These are phyloP conservation scores for Quercus phellos DNA, from an alignment of 331 rosid species.

Conservation along the genomic window DNA sequence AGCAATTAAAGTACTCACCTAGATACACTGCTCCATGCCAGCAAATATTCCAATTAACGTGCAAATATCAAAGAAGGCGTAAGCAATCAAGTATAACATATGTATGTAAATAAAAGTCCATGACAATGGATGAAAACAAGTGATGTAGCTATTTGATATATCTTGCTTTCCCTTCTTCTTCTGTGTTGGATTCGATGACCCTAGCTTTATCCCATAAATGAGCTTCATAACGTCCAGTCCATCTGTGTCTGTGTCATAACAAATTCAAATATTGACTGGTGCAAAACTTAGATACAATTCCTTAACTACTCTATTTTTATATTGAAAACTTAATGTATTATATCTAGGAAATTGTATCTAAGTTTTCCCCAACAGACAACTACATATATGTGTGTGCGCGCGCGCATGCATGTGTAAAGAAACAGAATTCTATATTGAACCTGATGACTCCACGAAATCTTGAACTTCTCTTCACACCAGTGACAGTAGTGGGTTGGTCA, in stretches of 20 bases:
- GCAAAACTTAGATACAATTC: no score
- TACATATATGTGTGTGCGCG: no score
- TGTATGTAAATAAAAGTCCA: not conserved
- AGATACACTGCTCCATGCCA: conserved; percentile 55
- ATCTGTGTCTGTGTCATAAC: conserved; percentile 49
- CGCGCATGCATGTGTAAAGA: not conserved
- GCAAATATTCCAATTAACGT: conserved; percentile 15
- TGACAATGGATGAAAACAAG: conserved; percentile 1
- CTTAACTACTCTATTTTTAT: no score
- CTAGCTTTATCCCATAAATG: conserved; percentile 69
- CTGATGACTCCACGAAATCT: conserved; percentile 67
- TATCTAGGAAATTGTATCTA: not conserved
- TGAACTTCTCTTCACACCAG: conserved; percentile 62
- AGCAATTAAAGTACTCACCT: conserved; percentile 36
- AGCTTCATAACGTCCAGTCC: conserved; percentile 75
- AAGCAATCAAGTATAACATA: conserved; percentile 12
- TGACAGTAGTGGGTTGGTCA: conserved; percentile 30
- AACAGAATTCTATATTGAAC: conserved; percentile 13
- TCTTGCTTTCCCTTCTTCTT: conserved; percentile 83
- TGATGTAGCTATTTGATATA: conserved; percentile 8
- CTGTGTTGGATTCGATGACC: conserved; percentile 78
- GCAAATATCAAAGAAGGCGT: conserved; percentile 18
- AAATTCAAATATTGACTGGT: not conserved
- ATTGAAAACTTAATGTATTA: no score
- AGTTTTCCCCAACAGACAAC: no score